phyloP scores from a whole-genome alignment of 2,329 filamentous ascomycete species.

The Bipolaris victoriae region DNA sequence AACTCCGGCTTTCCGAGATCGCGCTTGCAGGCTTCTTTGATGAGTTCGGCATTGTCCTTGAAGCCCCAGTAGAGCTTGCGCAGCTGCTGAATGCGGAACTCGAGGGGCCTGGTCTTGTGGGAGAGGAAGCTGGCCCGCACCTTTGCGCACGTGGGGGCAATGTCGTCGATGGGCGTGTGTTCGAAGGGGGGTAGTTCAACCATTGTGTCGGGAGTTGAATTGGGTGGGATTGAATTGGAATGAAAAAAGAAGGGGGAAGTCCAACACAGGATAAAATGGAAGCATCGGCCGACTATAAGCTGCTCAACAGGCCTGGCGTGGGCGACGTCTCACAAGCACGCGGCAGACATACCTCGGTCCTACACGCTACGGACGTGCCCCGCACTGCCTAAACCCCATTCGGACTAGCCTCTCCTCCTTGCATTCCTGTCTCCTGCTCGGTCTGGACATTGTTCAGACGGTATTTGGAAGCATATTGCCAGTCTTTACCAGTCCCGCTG shows the following conservation, averaged over 20 bases:
- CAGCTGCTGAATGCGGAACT: conserved; percentile 84
- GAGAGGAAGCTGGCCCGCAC: conserved; percentile 74
- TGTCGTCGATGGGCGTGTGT: conserved; percentile 45
- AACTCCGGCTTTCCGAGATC: conserved; percentile 80
- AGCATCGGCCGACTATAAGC: conserved; percentile 10
- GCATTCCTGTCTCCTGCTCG: neutral
- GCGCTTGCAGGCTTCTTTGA: conserved; percentile 74
- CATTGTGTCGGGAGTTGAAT: conserved; percentile 3
- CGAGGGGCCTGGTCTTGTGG: conserved; percentile 80
- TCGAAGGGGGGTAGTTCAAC: conserved; percentile 36
- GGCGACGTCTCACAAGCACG: conserved; percentile 7
- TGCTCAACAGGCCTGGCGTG: neutral
- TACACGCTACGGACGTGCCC: neutral
- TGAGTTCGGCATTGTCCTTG: conserved; percentile 74
- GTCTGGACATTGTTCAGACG: neutral
- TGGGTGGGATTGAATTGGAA: neutral
- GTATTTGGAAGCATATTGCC: too few relatives aligned
- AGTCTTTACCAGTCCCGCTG: too few relatives aligned
- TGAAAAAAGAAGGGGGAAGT: neutral
- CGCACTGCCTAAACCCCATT: neutral
- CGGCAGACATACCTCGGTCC: conserved; percentile 11
- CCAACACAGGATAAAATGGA: neutral
- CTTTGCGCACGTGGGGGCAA: conserved; percentile 51
- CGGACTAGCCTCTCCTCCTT: neutral
- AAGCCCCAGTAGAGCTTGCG: conserved; percentile 95